phyloP scores from a whole-genome alignment of 202 grass and related monocot genomes.

The Digitaria exilis region DNA sequence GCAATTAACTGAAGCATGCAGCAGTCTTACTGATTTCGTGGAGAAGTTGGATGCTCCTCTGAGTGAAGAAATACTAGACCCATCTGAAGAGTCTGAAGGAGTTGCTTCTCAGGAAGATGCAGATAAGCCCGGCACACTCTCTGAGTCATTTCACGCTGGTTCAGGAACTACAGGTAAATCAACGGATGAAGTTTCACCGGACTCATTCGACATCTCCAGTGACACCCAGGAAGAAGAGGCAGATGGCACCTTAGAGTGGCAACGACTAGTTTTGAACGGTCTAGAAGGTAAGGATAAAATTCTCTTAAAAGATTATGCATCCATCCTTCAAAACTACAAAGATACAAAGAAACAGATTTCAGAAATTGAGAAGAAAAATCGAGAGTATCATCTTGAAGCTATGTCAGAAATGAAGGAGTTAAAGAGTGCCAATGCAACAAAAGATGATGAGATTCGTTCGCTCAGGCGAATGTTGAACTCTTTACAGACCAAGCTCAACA shows the following conservation, averaged over 20 bases:
- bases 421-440: conserved; percentile 68
- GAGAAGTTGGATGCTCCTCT: conserved; percentile 49
- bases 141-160: conserved; percentile 5
- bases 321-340: conserved; percentile 67
- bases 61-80: conserved; percentile 15
- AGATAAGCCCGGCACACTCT: conserved; percentile 35
- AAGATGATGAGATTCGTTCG: conserved; percentile 83
- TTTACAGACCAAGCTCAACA: conserved; percentile 55
- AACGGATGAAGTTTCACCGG: conserved; percentile 4
- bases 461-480: conserved; percentile 78
- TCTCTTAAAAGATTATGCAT: conserved; percentile 60
- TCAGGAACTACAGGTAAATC: not conserved
- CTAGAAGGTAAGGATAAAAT: conserved; percentile 64
- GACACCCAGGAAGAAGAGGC: conserved; percentile 39
- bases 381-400: conserved; percentile 67
- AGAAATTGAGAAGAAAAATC: conserved; percentile 74
- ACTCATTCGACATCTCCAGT: conserved; percentile 12
- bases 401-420: conserved; percentile 75
- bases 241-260: conserved; percentile 36
- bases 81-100: conserved; percentile 33
- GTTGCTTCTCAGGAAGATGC: conserved; percentile 41
- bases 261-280: conserved; percentile 44
- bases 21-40: conserved; percentile 53
- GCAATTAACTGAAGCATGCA: conserved; percentile 61
- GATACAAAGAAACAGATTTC: conserved; percentile 70